phyloP scores from a whole-genome alignment of 108 stramenopile species.

The Licmophora abbreviata region DNA sequence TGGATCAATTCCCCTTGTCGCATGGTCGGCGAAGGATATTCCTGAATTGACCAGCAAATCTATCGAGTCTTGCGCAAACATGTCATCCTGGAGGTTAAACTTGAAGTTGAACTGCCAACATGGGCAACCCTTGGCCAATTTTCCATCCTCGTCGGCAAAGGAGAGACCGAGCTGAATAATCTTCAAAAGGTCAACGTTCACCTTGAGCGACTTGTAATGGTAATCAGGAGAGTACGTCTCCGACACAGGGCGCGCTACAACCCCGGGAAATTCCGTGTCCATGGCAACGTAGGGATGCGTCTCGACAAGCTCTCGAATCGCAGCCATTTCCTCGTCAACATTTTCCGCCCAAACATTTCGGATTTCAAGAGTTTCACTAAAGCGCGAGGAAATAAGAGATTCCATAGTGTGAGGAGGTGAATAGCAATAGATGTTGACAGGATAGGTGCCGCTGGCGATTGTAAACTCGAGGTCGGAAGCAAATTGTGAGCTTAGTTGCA shows the following conservation, averaged over 20 bases:
- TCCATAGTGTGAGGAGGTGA: background rate
- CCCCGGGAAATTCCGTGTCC: conserved; percentile 99
- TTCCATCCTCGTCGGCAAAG: conserved; percentile 92
- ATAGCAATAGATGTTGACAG: background rate
- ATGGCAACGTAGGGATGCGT: conserved; percentile 96
- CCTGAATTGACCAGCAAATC: conserved; percentile 91
- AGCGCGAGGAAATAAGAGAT: background rate
- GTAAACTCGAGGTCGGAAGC: background rate
- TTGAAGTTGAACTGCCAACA: conserved; percentile 99
- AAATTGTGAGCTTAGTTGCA: background rate
- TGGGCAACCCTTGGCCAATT: conserved; percentile 85
- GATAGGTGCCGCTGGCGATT: conserved; percentile 1
- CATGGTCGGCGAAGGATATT: conserved; percentile 93
- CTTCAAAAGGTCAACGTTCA: conserved; percentile 97
- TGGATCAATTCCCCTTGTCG: conserved; percentile 90
- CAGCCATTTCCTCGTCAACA: conserved; percentile 89
- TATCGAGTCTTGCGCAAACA: conserved; percentile 98
- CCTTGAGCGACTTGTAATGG: conserved; percentile 96
- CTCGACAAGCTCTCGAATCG: conserved; percentile 88
- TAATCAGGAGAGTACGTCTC: conserved; percentile 88
- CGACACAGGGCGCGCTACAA: conserved; percentile 96
- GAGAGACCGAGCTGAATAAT: conserved; percentile 96
- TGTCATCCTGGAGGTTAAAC: conserved; percentile 91
- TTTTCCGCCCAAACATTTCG: conserved; percentile 93
- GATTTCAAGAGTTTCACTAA: conserved; percentile 76